phyloP scores from a whole-genome alignment of 306 rosid species.

The Adenanthera pavonina region DNA sequence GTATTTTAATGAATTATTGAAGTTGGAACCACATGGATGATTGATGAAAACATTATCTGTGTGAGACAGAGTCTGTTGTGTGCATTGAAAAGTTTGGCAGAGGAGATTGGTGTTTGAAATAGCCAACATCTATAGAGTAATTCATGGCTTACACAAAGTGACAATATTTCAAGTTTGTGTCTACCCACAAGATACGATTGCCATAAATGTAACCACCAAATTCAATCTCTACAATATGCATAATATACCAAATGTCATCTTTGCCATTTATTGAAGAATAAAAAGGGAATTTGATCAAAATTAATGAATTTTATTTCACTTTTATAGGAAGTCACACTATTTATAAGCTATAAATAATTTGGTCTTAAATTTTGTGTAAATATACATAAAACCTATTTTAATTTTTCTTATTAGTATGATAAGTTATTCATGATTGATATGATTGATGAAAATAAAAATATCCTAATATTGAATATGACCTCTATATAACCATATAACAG shows the following conservation, averaged over 20 bases:
- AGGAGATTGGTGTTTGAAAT: conserved; percentile 4
- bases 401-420: no score
- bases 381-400: no score
- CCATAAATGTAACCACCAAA: conserved; percentile 41
- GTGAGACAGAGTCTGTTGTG: neutral
- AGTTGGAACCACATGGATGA: conserved; percentile 35
- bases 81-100: conserved; percentile 20
- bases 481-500: no score
- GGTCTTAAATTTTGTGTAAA: no score
- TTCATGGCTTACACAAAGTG: conserved; percentile 23
- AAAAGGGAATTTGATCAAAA: no score
- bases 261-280: no score
- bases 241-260: neutral
- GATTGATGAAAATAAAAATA: no score
- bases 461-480: no score
- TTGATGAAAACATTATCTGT: neutral
- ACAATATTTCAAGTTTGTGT: conserved; percentile 42
- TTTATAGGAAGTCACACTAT: no score
- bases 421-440: no score
- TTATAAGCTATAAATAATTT: no score
- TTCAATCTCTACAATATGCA: neutral
- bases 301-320: no score
- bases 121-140: conserved; percentile 14
- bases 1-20: conserved; percentile 35
- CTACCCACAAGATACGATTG: conserved; percentile 39